phyloP scores from a whole-genome alignment of 164 flowering plant genomes.

The Chloranthus sessilifolius region DNA sequence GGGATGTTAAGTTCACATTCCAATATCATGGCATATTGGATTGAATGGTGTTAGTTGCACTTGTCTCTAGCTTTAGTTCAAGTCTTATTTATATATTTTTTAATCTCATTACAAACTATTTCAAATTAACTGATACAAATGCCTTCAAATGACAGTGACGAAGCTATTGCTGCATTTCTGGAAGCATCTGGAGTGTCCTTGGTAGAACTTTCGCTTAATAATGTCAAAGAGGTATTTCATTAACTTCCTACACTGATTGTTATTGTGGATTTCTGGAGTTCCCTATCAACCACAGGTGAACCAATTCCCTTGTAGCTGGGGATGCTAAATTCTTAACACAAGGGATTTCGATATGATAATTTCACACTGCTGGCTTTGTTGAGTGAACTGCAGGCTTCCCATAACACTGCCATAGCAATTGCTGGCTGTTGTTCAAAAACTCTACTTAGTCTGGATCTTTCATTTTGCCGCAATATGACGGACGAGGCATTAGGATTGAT shows the following conservation, averaged over 20 bases:
- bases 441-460: conserved; percentile 57
- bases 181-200: conserved; percentile 60
- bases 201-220: conserved; percentile 66
- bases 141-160: conserved; percentile 57
- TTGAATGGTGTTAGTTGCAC: no score
- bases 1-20: no score
- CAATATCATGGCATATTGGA: no score
- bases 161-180: conserved; percentile 78
- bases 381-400: conserved; percentile 46
- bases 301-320: background rate
- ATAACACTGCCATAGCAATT: conserved; percentile 59
- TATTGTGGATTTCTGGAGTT: background rate
- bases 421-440: conserved; percentile 38
- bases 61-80: no score
- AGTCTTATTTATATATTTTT: no score
- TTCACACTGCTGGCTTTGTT: background rate
- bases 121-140: conserved; percentile 1
- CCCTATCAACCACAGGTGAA: background rate
- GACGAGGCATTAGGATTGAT: conserved; percentile 72
- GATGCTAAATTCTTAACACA: background rate
- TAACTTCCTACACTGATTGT: background rate
- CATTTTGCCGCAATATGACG: conserved; percentile 70
- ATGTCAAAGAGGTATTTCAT: conserved; percentile 47
- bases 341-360: background rate
- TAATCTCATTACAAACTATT: background rate